Evolutionary conservation across 768 basidiomycete species (phyloP).

Genomic region (Russula foetens): DNA sequence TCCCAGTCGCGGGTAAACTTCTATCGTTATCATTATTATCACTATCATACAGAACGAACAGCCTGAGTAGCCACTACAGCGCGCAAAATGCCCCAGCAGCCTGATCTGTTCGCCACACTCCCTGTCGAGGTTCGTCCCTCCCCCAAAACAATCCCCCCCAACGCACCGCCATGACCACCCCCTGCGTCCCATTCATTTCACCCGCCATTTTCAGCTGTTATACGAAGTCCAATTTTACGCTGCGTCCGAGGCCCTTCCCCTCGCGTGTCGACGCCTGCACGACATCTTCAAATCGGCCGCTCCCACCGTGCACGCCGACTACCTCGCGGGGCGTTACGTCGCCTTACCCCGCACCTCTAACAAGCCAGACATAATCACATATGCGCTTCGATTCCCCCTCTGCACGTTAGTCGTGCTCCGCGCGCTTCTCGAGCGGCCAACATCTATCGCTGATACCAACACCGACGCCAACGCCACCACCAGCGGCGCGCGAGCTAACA

Average conservation of each 20-base stretch:
- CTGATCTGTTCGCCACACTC: background rate
- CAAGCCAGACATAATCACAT: conserved; percentile 28
- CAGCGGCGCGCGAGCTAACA: too few relatives aligned
- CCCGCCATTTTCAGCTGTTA: conserved; percentile 44
- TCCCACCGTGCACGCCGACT: conserved; percentile 53
- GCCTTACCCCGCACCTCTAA: conserved; percentile 3
- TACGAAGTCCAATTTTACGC: conserved; percentile 72
- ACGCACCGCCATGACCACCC: background rate
- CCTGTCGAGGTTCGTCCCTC: conserved; percentile 3
- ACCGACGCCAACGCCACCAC: background rate
- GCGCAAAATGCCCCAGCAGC: too few relatives aligned
- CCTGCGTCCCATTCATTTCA: background rate
- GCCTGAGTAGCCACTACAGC: too few relatives aligned
- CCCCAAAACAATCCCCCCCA: background rate
- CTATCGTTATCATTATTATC: too few relatives aligned
- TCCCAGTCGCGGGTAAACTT: too few relatives aligned
- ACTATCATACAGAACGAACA: background rate
- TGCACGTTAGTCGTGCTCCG: conserved; percentile 35
- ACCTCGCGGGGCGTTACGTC: conserved; percentile 39
- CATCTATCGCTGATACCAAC: background rate
- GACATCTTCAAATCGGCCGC: conserved; percentile 49
- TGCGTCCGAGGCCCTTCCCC: conserved; percentile 55
- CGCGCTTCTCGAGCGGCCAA: conserved; percentile 34
- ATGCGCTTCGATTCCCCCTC: conserved; percentile 48
- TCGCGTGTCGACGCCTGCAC: conserved; percentile 45